Evolutionary conservation across 2,329 filamentous ascomycete species (phyloP), one percentile per base, ranked within the genome.

Genomic region (Epichloe baconii): DNA sequence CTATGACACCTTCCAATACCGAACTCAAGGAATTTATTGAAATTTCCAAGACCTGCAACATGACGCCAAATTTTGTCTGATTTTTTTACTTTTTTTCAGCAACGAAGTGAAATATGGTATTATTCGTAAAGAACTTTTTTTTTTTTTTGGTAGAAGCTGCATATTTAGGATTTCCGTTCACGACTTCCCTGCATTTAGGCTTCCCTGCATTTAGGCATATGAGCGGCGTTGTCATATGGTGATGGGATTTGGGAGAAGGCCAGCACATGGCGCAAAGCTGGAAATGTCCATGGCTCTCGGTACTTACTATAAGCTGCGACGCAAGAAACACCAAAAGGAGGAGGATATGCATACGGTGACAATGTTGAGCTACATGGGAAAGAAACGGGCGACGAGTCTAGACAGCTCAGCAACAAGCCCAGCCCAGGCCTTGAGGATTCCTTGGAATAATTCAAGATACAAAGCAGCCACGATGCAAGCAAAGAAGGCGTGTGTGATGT

Each of bases 1-100:
- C 68, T 88, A 89, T 62, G 85, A 89, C 68, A 88, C 85, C 55
- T 91, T 89, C 71, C 86, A 91, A 71, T 91, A 91, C 70, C 80
- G 87, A 62, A 90, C 87, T 37, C 86, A 91, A 68, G 87, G 86
- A 58, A 91, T 91, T 68, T 91, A 91, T 68, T 91, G 26, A 78
- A 49, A 44, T 11, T 43, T 57, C 8, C 11, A 23, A 7, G 12
- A 42, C 14, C 23, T 51, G 36, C 11, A 17, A 42, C 15, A 40
- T 40, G 17, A n/a, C 19, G 21, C 19, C 36, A 21, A 15, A 10
- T 8, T 31, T 17, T 21, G 23, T 26, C 23, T 26, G 23, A 0
- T 7, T 23, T 17, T 5, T n/a, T n/a, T 10, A 17, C 23, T 47
- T 2, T n/a, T 5, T 5, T 19, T 7, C 2, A 15, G 15, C n/a